phyloP scores from a whole-genome alignment of 1,284 basidiomycete genomes.

The Macrocystidia cucumis region DNA sequence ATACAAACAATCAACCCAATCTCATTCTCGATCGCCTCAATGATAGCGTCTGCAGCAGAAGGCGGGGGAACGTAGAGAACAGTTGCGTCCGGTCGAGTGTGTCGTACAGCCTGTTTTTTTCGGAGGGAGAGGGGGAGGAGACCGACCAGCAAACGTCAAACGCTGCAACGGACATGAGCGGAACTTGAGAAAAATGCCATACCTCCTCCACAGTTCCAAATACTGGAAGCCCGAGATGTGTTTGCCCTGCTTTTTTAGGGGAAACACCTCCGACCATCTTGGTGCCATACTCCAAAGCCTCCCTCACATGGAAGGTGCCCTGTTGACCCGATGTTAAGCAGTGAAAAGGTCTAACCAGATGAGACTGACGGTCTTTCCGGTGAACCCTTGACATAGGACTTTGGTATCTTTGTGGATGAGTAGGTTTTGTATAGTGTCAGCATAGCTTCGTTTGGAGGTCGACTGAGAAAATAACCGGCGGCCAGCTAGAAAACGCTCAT shows the following conservation, averaged over 20 bases:
- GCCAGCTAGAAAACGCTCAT: slow-evolving; percentile 35
- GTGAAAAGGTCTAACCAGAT: not conserved
- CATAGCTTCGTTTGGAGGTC: slow-evolving; percentile 67
- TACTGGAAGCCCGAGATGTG: slow-evolving; percentile 92
- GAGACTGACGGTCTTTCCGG: slow-evolving; percentile 87
- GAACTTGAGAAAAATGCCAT: slow-evolving; percentile 11
- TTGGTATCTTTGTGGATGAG: slow-evolving; percentile 93
- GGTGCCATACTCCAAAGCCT: slow-evolving; percentile 93
- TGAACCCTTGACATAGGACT: slow-evolving; percentile 91
- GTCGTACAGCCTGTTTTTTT: slow-evolving; percentile 64
- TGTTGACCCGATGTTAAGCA: slow-evolving; percentile 22
- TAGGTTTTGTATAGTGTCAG: slow-evolving; percentile 88
- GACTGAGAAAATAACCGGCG: slow-evolving; percentile 78
- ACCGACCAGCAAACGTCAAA: slow-evolving; percentile 1
- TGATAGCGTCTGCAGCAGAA: slow-evolving; percentile 88
- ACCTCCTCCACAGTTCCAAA: slow-evolving; percentile 93
- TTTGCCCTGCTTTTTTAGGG: slow-evolving; percentile 95
- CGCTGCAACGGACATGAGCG: not conserved
- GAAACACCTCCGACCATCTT: slow-evolving; percentile 98
- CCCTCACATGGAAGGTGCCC: slow-evolving; percentile 97
- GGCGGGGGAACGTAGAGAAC: slow-evolving; percentile 96
- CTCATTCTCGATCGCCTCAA: slow-evolving; percentile 97
- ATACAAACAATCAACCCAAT: slow-evolving; percentile 95
- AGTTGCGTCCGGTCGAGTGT: slow-evolving; percentile 83
- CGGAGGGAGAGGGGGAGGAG: slow-evolving; percentile 6